Evolutionary conservation across 1,284 basidiomycete genomes (phyloP).

Genomic region (Grifola frondosa): DNA sequence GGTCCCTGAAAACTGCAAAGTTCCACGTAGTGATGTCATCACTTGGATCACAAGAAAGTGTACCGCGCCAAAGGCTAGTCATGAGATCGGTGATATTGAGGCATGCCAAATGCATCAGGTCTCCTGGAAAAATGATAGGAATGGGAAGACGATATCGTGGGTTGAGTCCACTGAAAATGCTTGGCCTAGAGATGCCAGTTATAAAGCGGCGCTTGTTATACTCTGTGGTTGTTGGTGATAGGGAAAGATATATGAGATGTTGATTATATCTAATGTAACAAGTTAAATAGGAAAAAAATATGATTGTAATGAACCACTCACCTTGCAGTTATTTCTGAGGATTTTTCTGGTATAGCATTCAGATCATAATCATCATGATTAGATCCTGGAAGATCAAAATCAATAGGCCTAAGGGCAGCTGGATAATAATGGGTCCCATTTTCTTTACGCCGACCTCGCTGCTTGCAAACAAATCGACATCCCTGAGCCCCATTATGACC

Average conservation of each 20-base stretch:
- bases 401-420: slow-evolving; percentile 26
- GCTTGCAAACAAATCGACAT: slow-evolving; percentile 33
- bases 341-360: too few species aligned
- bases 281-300: too few species aligned
- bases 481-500: slow-evolving; percentile 34
- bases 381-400: slow-evolving; percentile 26
- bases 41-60: slow-evolving; percentile 26
- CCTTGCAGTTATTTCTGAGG: too few species aligned
- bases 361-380: slow-evolving; percentile 33
- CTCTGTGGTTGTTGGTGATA: slow-evolving; percentile 1
- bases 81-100: slow-evolving; percentile 29
- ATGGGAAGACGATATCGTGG: slow-evolving; percentile 17
- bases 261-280: too few species aligned
- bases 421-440: slow-evolving; percentile 33
- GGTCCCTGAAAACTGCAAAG: slow-evolving; percentile 33
- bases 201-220: slow-evolving; percentile 12
- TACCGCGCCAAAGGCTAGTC: slow-evolving; percentile 26
- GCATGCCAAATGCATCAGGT: slow-evolving; percentile 32
- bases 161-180: slow-evolving; percentile 16
- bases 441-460: slow-evolving; percentile 34
- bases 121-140: slow-evolving; percentile 15
- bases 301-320: too few species aligned
- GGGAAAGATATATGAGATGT: too few species aligned
- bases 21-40: slow-evolving; percentile 32
- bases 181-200: slow-evolving; percentile 24